Evolutionary conservation across 2,329 filamentous ascomycete species (phyloP), one percentile per base, ranked within the genome.

Genomic region (Berkeleyomyces basicola): DNA sequence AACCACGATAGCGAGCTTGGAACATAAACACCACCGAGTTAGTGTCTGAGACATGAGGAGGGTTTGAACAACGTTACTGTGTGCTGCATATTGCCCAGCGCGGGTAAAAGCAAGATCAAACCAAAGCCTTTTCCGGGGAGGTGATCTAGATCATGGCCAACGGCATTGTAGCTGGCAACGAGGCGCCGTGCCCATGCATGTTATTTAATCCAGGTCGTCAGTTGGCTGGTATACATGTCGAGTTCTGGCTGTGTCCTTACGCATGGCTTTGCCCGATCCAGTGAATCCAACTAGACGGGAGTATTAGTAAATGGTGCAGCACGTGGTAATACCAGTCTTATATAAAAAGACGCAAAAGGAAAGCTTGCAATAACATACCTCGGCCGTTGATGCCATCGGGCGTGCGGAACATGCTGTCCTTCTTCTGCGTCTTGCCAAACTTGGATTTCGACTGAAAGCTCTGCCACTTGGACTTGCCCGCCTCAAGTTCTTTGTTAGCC

Each of bases 371-470:
- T 4, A 39, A 55, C 80, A 68, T 76, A 95, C 91, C 91, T 86
- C 90, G 83, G 64, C 88, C 91, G 69, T 89, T 82, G 33, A 93
- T 81, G 65, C 89, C 86, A 40, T 95, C 90, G 0, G 90, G 90
- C 2, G 91, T 96, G 57, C 91, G 85, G 72, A 96, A 96, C 91
- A 96, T 96, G 78, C 90, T 95, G 58, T 96, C 89, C 75, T 96
- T 96, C 76, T 92, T 92, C 49, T 76, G 74, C 3, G 75, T 67
- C 72, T 86, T 86, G 67, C 78, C 82, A 67, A 83, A 77, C 71
- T 89, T 91, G 57, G 79, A 81, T 72, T 95, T 96, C 70, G 80
- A 79, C 67, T 84, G 87, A 73, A 96, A 99, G 67, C 95, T 88
- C 71, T 96, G 87, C 93, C 93, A 99, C 71, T 93, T 96, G 70